Base-by-base conservation (phyloP, 768 basidiomycete species). In the Mycena metata region DNA sequence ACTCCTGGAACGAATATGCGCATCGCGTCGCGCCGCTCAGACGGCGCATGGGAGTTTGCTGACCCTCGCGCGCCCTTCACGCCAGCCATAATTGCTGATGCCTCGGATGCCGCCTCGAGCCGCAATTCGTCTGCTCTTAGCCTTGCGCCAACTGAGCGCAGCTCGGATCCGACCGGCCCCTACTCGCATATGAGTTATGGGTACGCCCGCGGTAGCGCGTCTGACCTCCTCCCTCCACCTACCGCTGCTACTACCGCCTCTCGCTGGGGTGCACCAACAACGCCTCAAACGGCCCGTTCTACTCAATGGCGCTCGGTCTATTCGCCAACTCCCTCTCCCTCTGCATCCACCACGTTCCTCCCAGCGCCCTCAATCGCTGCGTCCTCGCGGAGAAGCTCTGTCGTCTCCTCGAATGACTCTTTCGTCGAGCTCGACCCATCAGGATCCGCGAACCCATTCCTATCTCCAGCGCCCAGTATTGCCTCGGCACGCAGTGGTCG, bases 1-100 rank as follows among this genome's bases (percentile, higher is more conserved):
- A 82, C 75, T 21, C 87, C 88, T 0, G 88, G 88, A 15, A 75
- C 79, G 64, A 84, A 86, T 74, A 89, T 90, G 88, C 88, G 88
- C 23, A 84, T 88, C 43, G 88, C 88, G 2, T 76, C 79, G 47
- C 83, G 87, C 52, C 80, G 84, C 47, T 77, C 83, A 11, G 86
- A 89, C 67, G 88, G 89, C 23, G 84, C 83, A 59, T 90, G 88
- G 89, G 80, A 84, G 50, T 88, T 89, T 69, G 76, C 81, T 16
- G 81, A 84, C 47, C 80, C 84, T 2, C 76, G 78, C 19, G 77
- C 78, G 5, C 80, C 83, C 2, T 83, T 84, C 71, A 77, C 79
- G 33, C 84, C 84, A n/a, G 35, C 47, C 2, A 67, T 70, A 50
- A 64, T 73, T 19, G 69, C 61, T 11, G 69, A 70, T 54, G 33